A percentile compares a stretch with the other conserved stretches of the same genome.
These are phyloP conservation scores for Plantago major DNA, from an alignment of 257 asterid genomes.

Conservation along the genomic window DNA sequence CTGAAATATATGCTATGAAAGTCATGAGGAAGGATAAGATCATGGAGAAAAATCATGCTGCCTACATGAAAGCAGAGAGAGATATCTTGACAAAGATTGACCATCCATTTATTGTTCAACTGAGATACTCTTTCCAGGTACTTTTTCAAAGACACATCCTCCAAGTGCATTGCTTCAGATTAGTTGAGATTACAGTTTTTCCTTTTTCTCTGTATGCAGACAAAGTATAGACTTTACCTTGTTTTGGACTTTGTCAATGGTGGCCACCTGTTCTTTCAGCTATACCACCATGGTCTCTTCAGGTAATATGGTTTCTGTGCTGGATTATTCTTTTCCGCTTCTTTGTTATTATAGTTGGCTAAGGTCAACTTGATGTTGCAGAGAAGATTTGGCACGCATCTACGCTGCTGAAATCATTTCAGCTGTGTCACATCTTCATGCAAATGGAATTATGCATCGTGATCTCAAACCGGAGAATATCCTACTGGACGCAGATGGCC, in stretches of 20 bases:
- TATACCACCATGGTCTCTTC: conserved; percentile 65
- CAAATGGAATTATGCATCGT: too few species aligned
- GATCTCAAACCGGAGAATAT: conserved; percentile 69
- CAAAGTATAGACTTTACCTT: conserved; percentile 67
- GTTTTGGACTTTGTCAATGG: conserved; percentile 73
- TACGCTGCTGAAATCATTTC: conserved; percentile 58
- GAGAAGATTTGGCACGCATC: conserved; percentile 60
- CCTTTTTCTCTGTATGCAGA: conserved; percentile 37
- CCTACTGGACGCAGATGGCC: conserved; percentile 68
- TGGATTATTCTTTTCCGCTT: conserved; percentile 4
- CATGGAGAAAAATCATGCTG: conserved; percentile 63
- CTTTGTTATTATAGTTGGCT: conserved; percentile 13
- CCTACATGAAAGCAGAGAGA: conserved; percentile 62
- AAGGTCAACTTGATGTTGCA: conserved; percentile 22
- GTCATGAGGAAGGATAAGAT: conserved; percentile 74
- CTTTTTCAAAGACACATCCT: conserved; percentile 2
- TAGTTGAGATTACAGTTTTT: neutral
- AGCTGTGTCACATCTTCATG: conserved; percentile 65
- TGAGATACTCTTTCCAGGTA: conserved; percentile 73
- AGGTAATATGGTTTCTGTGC: conserved; percentile 32
- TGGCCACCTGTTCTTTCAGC: conserved; percentile 76
- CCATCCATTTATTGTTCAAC: conserved; percentile 59
- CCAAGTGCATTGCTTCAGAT: neutral
- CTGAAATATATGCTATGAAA: conserved; percentile 65
- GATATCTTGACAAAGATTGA: conserved; percentile 59